phyloP scores from a whole-genome alignment of 2,329 filamentous ascomycete species.

The Lasiodiplodia hormozganensis region DNA sequence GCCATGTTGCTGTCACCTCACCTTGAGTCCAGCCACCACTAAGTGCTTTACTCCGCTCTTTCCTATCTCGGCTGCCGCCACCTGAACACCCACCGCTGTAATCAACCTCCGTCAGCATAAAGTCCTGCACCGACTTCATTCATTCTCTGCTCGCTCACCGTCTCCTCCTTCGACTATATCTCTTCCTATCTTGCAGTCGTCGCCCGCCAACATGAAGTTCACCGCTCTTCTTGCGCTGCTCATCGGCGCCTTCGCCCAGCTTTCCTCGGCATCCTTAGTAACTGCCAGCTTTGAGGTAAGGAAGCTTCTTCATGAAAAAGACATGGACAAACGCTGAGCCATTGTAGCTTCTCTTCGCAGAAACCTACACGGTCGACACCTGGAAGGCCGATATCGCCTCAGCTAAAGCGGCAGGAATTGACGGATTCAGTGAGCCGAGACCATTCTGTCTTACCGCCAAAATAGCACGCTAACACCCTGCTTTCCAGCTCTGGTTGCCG shows the following conservation, averaged over 20 bases:
- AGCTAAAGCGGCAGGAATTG: conserved; percentile 27
- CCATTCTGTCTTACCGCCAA: neutral
- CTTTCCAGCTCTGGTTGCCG: conserved; percentile 43
- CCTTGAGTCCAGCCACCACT: conserved; percentile 20
- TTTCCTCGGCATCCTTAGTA: conserved; percentile 10
- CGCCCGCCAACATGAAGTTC: conserved; percentile 16
- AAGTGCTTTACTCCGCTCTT: conserved; percentile 17
- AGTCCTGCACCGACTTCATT: neutral
- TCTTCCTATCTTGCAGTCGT: neutral
- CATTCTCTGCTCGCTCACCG: neutral
- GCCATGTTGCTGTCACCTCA: conserved; percentile 11
- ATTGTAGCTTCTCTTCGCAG: conserved; percentile 24
- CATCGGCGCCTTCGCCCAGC: neutral
- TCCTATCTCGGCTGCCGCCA: conserved; percentile 2
- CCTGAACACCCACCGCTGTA: neutral
- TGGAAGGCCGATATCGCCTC: conserved; percentile 30
- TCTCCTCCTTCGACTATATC: neutral
- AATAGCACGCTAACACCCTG: neutral
- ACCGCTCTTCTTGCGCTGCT: neutral
- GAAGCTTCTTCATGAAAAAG: neutral
- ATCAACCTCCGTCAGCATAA: neutral
- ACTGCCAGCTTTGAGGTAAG: conserved; percentile 25
- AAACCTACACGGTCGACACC: conserved; percentile 25
- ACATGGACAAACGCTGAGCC: neutral
- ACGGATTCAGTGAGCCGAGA: conserved; percentile 27